These are phyloP conservation scores for Colletotrichum higginsianum DNA, from an alignment of 2,329 filamentous ascomycete species.

Conservation along the genomic window DNA sequence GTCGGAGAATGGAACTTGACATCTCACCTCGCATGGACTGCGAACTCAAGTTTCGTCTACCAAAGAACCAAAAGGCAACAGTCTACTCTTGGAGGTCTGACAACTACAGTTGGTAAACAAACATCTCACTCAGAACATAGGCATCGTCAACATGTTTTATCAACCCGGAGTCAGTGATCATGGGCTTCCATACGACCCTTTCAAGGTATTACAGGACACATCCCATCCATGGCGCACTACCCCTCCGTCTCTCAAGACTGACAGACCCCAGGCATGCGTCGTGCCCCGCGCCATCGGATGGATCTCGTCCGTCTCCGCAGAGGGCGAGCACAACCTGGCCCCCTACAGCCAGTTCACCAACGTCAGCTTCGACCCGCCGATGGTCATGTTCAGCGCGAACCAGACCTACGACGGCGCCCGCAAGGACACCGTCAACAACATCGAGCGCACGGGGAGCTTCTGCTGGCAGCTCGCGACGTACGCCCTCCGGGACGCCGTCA, in stretches of 20 bases:
- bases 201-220: constrained; percentile 3
- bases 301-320: constrained; percentile 19
- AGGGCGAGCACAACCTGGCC: constrained; percentile 17
- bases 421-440: constrained; percentile 29
- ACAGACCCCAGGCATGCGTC: constrained; percentile 5
- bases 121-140: background rate
- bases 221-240: too few relatives aligned
- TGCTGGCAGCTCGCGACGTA: constrained; percentile 29
- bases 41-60: too few relatives aligned
- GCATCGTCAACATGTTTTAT: constrained; percentile 11
- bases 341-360: constrained; percentile 32
- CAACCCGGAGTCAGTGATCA: constrained; percentile 17
- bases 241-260: background rate
- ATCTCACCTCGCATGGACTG: too few relatives aligned
- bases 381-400: constrained; percentile 30
- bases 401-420: background rate
- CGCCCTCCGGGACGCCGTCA: constrained; percentile 19
- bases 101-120: background rate
- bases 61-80: background rate
- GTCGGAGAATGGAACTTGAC: too few relatives aligned
- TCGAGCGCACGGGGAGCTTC: constrained; percentile 19
- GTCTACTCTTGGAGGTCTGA: background rate
- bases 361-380: constrained; percentile 22
- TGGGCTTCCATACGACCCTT: constrained; percentile 19
- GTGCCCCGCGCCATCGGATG: constrained; percentile 28